Evolutionary conservation across 805 yeast genomes (phyloP).

Genomic region (Millerago galiae): DNA sequence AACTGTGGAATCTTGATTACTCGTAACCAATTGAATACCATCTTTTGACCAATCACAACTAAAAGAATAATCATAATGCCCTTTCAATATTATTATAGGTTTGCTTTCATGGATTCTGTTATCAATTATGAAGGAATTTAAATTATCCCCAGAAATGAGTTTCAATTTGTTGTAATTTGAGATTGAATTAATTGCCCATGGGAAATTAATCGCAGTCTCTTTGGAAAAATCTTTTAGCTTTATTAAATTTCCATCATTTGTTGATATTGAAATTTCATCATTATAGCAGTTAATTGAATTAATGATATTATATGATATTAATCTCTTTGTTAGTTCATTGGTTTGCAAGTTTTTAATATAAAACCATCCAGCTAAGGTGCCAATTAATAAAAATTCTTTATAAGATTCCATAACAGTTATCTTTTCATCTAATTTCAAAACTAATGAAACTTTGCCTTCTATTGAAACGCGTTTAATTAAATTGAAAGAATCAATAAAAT

Average conservation of each 20-base stretch:
- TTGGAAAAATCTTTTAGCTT: slow-evolving; percentile 30
- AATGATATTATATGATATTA: slow-evolving; percentile 43
- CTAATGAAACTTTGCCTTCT: slow-evolving; percentile 29
- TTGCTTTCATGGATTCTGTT: slow-evolving; percentile 23
- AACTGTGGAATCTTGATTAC: slow-evolving; percentile 56
- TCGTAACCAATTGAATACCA: slow-evolving; percentile 42
- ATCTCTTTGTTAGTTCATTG: slow-evolving; percentile 27
- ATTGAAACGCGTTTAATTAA: no score
- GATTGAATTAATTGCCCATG: slow-evolving; percentile 47
- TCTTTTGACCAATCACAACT: slow-evolving; percentile 52
- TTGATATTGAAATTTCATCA: slow-evolving; percentile 35
- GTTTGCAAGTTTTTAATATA: slow-evolving; percentile 29
- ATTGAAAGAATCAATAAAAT: slow-evolving; percentile 4
- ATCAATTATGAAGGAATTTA: slow-evolving; percentile 39
- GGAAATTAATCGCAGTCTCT: slow-evolving; percentile 22
- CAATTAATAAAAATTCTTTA: slow-evolving; percentile 37
- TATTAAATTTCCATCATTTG: slow-evolving; percentile 43
- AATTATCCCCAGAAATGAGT: slow-evolving; percentile 46
- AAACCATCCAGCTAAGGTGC: slow-evolving; percentile 45
- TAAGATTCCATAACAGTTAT: slow-evolving; percentile 44
- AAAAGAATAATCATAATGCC: slow-evolving; percentile 52
- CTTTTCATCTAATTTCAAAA: slow-evolving; percentile 25
- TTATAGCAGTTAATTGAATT: slow-evolving; percentile 38
- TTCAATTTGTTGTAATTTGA: slow-evolving; percentile 33
- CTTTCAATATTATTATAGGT: slow-evolving; percentile 24